Evolutionary conservation across 1,139 yeast species (phyloP).

Genomic region (Debaryomycetaceae sp.): DNA sequence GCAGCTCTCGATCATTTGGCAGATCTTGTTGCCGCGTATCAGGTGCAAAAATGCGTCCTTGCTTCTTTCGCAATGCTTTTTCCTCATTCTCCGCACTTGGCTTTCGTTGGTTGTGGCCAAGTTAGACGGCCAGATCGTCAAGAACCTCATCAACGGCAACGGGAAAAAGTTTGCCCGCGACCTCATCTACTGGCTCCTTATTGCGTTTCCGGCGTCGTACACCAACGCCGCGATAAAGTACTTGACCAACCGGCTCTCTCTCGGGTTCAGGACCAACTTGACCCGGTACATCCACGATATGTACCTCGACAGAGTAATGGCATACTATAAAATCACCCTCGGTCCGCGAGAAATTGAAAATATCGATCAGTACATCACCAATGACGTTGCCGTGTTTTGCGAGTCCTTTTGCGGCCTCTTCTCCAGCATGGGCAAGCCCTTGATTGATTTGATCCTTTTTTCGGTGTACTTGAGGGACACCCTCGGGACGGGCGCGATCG

Average conservation of each 20-base stretch:
- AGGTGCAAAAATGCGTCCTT: slow-evolving; percentile 59
- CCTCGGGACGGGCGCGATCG: slow-evolving; percentile 75
- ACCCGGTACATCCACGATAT: slow-evolving; percentile 84
- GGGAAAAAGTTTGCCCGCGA: slow-evolving; percentile 70
- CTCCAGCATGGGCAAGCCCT: slow-evolving; percentile 85
- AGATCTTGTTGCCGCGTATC: slow-evolving; percentile 67
- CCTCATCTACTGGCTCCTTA: slow-evolving; percentile 72
- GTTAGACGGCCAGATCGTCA: slow-evolving; percentile 85
- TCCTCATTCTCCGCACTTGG: slow-evolving; percentile 77
- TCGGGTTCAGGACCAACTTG: slow-evolving; percentile 76
- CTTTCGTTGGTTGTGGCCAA: slow-evolving; percentile 77
- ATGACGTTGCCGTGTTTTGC: slow-evolving; percentile 74
- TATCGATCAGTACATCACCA: slow-evolving; percentile 72
- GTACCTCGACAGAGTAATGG: slow-evolving; percentile 71
- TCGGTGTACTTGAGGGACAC: slow-evolving; percentile 76
- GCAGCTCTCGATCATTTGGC: slow-evolving; percentile 71
- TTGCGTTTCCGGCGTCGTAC: slow-evolving; percentile 90
- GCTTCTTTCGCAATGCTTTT: slow-evolving; percentile 61
- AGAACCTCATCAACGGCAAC: slow-evolving; percentile 77
- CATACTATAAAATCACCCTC: slow-evolving; percentile 65
- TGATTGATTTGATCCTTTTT: slow-evolving; percentile 79
- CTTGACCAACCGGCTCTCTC: slow-evolving; percentile 64
- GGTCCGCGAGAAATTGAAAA: slow-evolving; percentile 33
- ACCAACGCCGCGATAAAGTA: slow-evolving; percentile 86
- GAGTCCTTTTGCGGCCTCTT: slow-evolving; percentile 76